Conservation (phyloP, 345 rosid genomes). For the Camelina neglecta region DNA sequence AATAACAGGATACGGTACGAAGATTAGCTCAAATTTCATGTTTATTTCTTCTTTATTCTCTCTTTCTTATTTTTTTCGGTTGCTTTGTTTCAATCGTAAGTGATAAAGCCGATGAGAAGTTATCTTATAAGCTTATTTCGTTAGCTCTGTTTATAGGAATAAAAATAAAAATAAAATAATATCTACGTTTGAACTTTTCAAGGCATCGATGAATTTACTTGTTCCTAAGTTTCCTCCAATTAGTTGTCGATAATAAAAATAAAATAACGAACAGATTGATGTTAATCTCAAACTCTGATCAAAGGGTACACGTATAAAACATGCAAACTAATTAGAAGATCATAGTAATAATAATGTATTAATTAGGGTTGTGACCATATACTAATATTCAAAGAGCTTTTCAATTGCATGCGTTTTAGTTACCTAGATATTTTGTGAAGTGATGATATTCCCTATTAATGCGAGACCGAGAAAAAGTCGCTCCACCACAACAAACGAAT, state of each 20-base stretch:
- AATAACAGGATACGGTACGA: slow-evolving; percentile 46
- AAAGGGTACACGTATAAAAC: neutral
- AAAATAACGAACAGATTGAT: neutral
- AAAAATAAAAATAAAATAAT: neutral
- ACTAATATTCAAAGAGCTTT: too few relatives aligned
- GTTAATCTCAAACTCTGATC: neutral
- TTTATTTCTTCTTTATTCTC: neutral
- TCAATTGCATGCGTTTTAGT: neutral
- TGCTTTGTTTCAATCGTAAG: neutral
- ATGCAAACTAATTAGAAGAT: neutral
- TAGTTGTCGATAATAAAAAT: neutral
- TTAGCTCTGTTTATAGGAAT: neutral
- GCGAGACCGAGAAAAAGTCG: neutral
- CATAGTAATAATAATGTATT: neutral
- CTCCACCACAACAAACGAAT: neutral
- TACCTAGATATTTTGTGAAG: neutral
- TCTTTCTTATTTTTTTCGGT: neutral
- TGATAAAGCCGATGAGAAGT: neutral
- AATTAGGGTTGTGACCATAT: too few relatives aligned
- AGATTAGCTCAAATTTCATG: slow-evolving; percentile 50
- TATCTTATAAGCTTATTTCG: neutral
- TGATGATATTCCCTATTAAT: too few relatives aligned
- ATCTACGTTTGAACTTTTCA: neutral
- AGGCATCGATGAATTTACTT: neutral
- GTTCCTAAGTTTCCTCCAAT: neutral